These are phyloP conservation scores for Pneumocystis canis DNA, from an alignment of 1,139 yeast species.

Conservation along the genomic window DNA sequence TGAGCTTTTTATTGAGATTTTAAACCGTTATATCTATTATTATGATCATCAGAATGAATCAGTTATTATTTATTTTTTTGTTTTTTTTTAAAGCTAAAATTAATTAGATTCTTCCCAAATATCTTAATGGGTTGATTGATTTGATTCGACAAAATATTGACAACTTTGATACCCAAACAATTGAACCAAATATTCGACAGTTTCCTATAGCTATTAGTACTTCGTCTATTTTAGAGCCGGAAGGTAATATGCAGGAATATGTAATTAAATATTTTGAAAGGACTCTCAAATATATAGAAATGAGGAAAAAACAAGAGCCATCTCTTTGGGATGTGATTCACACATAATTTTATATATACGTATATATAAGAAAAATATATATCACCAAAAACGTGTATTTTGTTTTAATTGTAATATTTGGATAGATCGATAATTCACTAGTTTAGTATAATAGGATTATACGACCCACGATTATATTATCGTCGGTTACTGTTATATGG, in stretches of 20 bases:
- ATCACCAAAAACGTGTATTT: neutral
- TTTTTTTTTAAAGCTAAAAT: neutral
- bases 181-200: constrained; percentile 25
- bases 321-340: neutral
- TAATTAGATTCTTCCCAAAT: neutral
- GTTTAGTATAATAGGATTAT: neutral
- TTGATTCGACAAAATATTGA: constrained; percentile 64
- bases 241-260: constrained; percentile 7
- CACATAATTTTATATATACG: neutral
- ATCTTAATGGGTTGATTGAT: constrained; percentile 51
- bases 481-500: neutral
- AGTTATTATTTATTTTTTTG: constrained; percentile 34
- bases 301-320: constrained; percentile 46
- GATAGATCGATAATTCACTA: neutral
- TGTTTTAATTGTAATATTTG: neutral
- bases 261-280: constrained; percentile 42
- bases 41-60: constrained; percentile 67
- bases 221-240: constrained; percentile 12
- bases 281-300: constrained; percentile 49
- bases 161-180: constrained; percentile 31
- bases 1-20: constrained; percentile 74
- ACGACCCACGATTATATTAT: neutral
- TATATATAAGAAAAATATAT: neutral
- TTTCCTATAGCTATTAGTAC: constrained; percentile 7
- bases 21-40: constrained; percentile 72